phyloP scores from a whole-genome alignment of 176 grass and related monocot species.

The Cenchrus purpureus region DNA sequence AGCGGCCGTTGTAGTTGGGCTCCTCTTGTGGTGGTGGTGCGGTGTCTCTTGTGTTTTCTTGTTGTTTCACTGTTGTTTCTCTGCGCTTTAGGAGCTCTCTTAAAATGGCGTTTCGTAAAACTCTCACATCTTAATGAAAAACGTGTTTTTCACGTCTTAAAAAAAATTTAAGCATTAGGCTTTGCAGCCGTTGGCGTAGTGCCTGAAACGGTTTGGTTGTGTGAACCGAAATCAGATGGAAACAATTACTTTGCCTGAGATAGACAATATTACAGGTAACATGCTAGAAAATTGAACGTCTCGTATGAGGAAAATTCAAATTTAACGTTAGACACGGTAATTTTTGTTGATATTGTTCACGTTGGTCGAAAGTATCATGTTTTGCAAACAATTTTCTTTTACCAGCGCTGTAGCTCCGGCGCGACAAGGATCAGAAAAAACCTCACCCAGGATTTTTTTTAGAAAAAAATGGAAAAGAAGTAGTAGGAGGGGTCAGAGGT shows the following conservation, averaged over 20 bases:
- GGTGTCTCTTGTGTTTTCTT: too few species aligned
- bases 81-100: too few species aligned
- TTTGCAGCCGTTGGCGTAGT: too few species aligned
- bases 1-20: too few species aligned
- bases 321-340: not conserved
- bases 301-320: not conserved
- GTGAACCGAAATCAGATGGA: not conserved
- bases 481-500: not conserved
- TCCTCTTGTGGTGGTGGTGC: too few species aligned
- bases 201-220: not conserved
- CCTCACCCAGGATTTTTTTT: not conserved
- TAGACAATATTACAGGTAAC: too few species aligned
- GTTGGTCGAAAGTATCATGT: not conserved
- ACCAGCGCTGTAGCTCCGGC: not conserved
- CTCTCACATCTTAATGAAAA: too few species aligned
- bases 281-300: not conserved
- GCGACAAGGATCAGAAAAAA: not conserved
- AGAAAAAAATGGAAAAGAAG: not conserved
- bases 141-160: too few species aligned
- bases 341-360: not conserved
- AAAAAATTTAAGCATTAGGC: too few species aligned
- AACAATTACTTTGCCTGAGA: not conserved
- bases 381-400: not conserved
- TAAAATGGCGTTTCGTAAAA: too few species aligned
- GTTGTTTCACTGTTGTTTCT: too few species aligned